Conservation (phyloP, 2,329 filamentous ascomycete genomes). For the Emmonsiellopsis sp. region DNA sequence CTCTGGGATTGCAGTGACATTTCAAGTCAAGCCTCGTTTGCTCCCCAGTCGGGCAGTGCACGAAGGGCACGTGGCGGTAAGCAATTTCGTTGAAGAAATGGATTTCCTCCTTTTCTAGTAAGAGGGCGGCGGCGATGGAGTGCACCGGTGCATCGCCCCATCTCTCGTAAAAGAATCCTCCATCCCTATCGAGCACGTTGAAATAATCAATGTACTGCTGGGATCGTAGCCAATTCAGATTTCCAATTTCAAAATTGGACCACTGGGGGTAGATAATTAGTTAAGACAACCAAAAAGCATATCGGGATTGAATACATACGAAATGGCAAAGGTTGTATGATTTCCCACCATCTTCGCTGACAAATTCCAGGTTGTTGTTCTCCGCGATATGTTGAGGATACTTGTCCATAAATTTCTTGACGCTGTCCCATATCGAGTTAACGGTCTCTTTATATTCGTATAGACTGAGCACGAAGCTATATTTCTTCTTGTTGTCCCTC, state of each 20-base stretch:
- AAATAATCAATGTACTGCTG: conserved; percentile 88
- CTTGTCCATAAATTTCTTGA: conserved; percentile 85
- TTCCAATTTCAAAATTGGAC: conserved; percentile 98
- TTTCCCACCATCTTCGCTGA: conserved; percentile 84
- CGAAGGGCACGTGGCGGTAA: conserved; percentile 97
- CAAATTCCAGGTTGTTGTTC: conserved; percentile 79
- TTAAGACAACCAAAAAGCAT: background rate
- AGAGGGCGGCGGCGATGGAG: conserved; percentile 82
- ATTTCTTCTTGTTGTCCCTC: conserved; percentile 94
- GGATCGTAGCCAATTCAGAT: conserved; percentile 85
- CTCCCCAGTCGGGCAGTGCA: conserved; percentile 90
- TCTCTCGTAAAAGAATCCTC: conserved; percentile 97
- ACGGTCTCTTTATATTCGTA: conserved; percentile 98
- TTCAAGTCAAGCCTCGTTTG: conserved; percentile 72
- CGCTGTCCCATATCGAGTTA: conserved; percentile 87
- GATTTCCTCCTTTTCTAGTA: conserved; percentile 85
- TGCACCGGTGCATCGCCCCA: conserved; percentile 98
- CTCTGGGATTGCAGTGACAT: conserved; percentile 88
- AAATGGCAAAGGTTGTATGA: conserved; percentile 98
- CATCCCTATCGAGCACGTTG: conserved; percentile 73
- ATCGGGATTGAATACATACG: conserved; percentile 44
- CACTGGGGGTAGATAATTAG: conserved; percentile 47
- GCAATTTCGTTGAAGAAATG: conserved; percentile 99
- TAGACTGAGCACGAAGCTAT: conserved; percentile 89
- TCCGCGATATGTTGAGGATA: conserved; percentile 79